These are phyloP conservation scores for Coniferiporia sulphurascens DNA, from an alignment of 1,284 basidiomycete genomes.

Conservation along the genomic window DNA sequence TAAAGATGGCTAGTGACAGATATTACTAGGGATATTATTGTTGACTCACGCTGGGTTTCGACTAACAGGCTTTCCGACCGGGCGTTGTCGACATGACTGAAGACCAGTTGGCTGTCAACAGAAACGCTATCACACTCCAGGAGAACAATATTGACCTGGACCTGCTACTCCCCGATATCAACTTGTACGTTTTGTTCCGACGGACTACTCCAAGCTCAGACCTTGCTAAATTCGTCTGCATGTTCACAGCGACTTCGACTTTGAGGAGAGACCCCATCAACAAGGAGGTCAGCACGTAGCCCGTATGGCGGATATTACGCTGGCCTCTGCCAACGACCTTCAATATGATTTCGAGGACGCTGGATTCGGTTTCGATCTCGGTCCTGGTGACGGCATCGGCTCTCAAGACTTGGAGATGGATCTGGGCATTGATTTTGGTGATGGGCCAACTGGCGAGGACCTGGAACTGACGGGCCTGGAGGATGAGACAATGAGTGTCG, in stretches of 20 bases:
- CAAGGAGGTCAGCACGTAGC: slow-evolving; percentile 77
- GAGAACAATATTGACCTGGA: slow-evolving; percentile 71
- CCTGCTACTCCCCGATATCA: slow-evolving; percentile 78
- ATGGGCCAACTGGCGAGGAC: slow-evolving; percentile 38
- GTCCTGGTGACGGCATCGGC: slow-evolving; percentile 76
- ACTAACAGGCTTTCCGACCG: slow-evolving; percentile 83
- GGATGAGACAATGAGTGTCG: slow-evolving; percentile 58
- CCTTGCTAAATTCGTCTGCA: slow-evolving; percentile 2
- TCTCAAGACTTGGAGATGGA: slow-evolving; percentile 80
- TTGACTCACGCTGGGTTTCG: slow-evolving; percentile 60
- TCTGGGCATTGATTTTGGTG: slow-evolving; percentile 68
- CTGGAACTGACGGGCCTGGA: slow-evolving; percentile 33
- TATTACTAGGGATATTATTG: slow-evolving; percentile 76
- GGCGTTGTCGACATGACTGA: slow-evolving; percentile 93
- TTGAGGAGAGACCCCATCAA: slow-evolving; percentile 61
- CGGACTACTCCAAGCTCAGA: not conserved
- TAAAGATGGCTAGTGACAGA: slow-evolving; percentile 85
- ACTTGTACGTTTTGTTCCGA: slow-evolving; percentile 59
- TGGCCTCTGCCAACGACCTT: slow-evolving; percentile 66
- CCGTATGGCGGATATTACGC: slow-evolving; percentile 78
- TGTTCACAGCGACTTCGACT: slow-evolving; percentile 62
- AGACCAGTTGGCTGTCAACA: slow-evolving; percentile 84
- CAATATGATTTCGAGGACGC: slow-evolving; percentile 54
- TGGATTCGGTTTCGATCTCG: slow-evolving; percentile 60
- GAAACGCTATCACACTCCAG: slow-evolving; percentile 83